Evolutionary conservation across 2,329 filamentous ascomycete genomes (phyloP).

Genomic region (Stagonosporopsis vannaccii): DNA sequence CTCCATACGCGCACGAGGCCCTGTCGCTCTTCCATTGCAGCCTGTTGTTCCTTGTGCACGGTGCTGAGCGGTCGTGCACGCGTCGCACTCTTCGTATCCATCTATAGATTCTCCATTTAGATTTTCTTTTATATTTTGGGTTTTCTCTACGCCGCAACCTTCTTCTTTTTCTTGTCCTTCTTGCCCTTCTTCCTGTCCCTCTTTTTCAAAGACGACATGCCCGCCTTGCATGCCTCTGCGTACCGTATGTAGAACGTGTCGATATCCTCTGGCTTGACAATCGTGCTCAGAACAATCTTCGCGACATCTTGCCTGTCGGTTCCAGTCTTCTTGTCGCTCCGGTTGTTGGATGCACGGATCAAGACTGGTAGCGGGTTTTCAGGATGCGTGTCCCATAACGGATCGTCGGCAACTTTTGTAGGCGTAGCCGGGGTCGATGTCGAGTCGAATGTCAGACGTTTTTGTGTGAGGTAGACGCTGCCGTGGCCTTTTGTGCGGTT

Average conservation of each 20-base stretch:
- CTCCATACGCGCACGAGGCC: background rate
- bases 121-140: too few species aligned
- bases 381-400: slow-evolving; percentile 67
- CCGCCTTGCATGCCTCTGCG: slow-evolving; percentile 87
- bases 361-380: slow-evolving; percentile 73
- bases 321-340: slow-evolving; percentile 56
- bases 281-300: slow-evolving; percentile 79
- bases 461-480: slow-evolving; percentile 77
- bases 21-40: background rate
- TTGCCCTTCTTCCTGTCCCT: slow-evolving; percentile 87
- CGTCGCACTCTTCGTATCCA: background rate
- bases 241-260: slow-evolving; percentile 85
- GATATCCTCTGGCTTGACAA: slow-evolving; percentile 77
- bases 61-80: background rate
- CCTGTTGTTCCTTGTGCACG: background rate
- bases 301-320: slow-evolving; percentile 55
- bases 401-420: slow-evolving; percentile 56
- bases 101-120: background rate
- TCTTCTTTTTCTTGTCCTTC: slow-evolving; percentile 76
- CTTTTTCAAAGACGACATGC: slow-evolving; percentile 91
- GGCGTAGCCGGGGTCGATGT: slow-evolving; percentile 46
- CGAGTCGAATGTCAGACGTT: slow-evolving; percentile 63
- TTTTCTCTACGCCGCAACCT: slow-evolving; percentile 46
- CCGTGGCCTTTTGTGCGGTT: slow-evolving; percentile 75
- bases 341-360: slow-evolving; percentile 85